phyloP scores from a whole-genome alignment of 805 yeast genomes.

The Teunomyces cretensis region DNA sequence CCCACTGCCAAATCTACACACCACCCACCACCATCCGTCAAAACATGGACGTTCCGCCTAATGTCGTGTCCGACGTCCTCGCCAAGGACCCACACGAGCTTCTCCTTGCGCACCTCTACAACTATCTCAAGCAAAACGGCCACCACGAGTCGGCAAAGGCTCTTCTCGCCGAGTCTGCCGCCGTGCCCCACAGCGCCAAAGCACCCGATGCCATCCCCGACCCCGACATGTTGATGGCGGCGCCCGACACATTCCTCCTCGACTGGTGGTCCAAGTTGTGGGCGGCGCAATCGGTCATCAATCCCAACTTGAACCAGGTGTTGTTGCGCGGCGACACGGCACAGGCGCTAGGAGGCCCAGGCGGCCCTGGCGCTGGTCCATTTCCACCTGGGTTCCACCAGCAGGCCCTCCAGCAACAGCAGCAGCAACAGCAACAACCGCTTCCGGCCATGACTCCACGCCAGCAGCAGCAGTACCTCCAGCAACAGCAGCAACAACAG shows the following conservation, averaged over 20 bases:
- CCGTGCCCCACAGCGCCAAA: slow-evolving; percentile 30
- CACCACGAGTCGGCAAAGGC: slow-evolving; percentile 50
- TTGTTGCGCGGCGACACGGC: slow-evolving; percentile 5
- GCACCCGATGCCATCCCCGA: slow-evolving; percentile 12
- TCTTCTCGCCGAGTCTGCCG: slow-evolving; percentile 43
- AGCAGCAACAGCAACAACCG: slow-evolving; percentile 8
- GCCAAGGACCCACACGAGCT: slow-evolving; percentile 51
- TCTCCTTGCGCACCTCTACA: slow-evolving; percentile 51
- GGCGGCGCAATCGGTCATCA: slow-evolving; percentile 47
- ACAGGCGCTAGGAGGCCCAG: neutral
- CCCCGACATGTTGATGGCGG: slow-evolving; percentile 30
- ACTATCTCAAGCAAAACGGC: slow-evolving; percentile 48
- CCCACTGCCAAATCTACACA: neutral
- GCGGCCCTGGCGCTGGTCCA: neutral
- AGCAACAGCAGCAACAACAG: neutral
- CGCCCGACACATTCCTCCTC: slow-evolving; percentile 44
- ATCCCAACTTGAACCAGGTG: slow-evolving; percentile 28
- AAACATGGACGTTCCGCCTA: slow-evolving; percentile 8
- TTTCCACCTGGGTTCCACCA: slow-evolving; percentile 4
- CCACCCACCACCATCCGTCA: neutral
- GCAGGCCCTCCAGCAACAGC: slow-evolving; percentile 8
- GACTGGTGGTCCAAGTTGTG: slow-evolving; percentile 60
- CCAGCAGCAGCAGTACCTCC: slow-evolving; percentile 3
- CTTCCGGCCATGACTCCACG: neutral
- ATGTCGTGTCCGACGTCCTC: slow-evolving; percentile 10